phyloP scores from a whole-genome alignment of 1,284 basidiomycete species.

The Tremellales sp. region DNA sequence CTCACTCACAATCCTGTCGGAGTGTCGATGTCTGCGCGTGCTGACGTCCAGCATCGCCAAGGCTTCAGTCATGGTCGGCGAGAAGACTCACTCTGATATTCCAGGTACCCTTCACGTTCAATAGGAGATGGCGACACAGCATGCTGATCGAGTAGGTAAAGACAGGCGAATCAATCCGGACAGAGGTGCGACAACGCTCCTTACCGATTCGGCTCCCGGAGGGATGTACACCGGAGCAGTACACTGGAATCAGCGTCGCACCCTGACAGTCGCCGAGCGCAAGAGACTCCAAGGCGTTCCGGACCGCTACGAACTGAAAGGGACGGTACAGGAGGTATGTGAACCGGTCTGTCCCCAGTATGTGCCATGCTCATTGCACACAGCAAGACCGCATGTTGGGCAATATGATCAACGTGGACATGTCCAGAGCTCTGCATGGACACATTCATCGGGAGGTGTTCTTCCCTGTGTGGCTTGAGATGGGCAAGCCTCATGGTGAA shows the following conservation, averaged over 20 bases:
- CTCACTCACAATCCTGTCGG: neutral
- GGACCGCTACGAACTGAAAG: slow-evolving; percentile 18
- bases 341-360: too few relatives aligned
- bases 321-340: slow-evolving; percentile 12
- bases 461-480: slow-evolving; percentile 13
- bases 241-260: slow-evolving; percentile 20
- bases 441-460: slow-evolving; percentile 17
- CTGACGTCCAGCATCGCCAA: slow-evolving; percentile 8
- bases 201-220: slow-evolving; percentile 10
- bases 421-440: slow-evolving; percentile 18
- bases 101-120: neutral
- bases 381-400: slow-evolving; percentile 14
- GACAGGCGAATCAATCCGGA: neutral
- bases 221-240: slow-evolving; percentile 9
- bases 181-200: slow-evolving; percentile 10
- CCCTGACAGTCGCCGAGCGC: slow-evolving; percentile 23
- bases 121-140: too few relatives aligned
- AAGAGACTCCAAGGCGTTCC: slow-evolving; percentile 28
- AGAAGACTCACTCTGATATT: neutral
- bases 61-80: neutral
- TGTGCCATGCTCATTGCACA: neutral
- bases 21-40: neutral
- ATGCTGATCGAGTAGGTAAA: neutral
- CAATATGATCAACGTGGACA: slow-evolving; percentile 18
- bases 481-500: slow-evolving; percentile 10